Evolutionary conservation across 2,329 filamentous ascomycete genomes (phyloP), one percentile per base, ranked within the genome.

Genomic region (Bipolaris bicolor): DNA sequence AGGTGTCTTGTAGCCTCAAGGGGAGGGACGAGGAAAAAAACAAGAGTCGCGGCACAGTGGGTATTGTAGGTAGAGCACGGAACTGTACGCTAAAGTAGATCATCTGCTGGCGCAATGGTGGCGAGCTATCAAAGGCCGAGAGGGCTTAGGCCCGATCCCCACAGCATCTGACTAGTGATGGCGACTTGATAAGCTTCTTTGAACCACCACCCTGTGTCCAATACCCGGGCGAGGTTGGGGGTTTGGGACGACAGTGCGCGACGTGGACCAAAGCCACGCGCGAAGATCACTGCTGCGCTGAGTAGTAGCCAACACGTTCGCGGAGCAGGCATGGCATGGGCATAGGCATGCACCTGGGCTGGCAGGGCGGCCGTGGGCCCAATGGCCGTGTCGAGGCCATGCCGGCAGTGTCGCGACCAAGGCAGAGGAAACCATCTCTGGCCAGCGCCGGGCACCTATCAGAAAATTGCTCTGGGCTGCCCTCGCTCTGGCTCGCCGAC

Each of bases 171-270:
- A 58, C 55, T 54, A 57, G 58, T 54, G 59, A 68, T 65, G 64
- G 63, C 63, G 55, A 58, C 55, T 53, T 66, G 68, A 70, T 70
- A 72, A 70, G 69, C 69, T 67, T 70, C 67, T 66, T 57, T 65
- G 55, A 63, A 68, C 65, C 60, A 58, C 61, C 40, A 47, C 49
- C 41, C 15, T 39, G 56, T 47, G 54, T 57, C 61, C 62, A 68
- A 64, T 65, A 55, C 64, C 53, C 39, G 60, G 49, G 37, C 49
- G 7, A 7, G 24, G 31, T 60, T 54, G 37, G 37, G 31, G 36
- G 29, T 57, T 55, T 55, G 37, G n/a, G 16, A 37, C 34, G 41
- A 44, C 46, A 31, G 54, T 40, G 43, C 37, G 33, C 56, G 45
- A 34, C 50, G 41, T 59, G 57, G 36, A 41, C 49, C 51, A 51